These are phyloP conservation scores for Blastobotrys apis DNA, from an alignment of 1,139 yeast genomes.

Conservation along the genomic window DNA sequence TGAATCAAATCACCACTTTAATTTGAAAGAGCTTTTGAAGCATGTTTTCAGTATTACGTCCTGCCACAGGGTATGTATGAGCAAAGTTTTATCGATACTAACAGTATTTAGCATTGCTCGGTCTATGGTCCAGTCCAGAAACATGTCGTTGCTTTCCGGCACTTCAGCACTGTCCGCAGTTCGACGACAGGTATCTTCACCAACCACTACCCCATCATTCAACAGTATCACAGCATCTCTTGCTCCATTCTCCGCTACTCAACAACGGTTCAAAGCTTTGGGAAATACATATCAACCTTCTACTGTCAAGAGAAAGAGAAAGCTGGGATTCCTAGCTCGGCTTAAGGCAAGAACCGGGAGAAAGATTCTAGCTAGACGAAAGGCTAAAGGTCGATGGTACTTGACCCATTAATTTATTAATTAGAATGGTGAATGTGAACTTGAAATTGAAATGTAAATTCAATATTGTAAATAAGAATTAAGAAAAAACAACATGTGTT, in stretches of 20 bases:
- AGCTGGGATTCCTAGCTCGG: conserved; percentile 88
- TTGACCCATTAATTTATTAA: conserved; percentile 55
- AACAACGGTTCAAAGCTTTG: conserved; percentile 70
- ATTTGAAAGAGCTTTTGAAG: too few relatives aligned
- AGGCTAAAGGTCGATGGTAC: conserved; percentile 91
- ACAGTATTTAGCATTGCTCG: background rate
- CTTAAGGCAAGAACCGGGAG: conserved; percentile 74
- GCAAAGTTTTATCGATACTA: background rate
- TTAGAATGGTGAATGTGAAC: background rate
- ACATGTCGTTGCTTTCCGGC: background rate
- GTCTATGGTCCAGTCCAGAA: background rate
- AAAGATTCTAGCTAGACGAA: conserved; percentile 72
- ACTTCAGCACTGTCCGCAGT: conserved; percentile 5
- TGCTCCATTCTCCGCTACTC: conserved; percentile 17
- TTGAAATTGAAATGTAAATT: too few relatives aligned
- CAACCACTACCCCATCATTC: conserved; percentile 14
- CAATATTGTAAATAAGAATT: conserved; percentile 5
- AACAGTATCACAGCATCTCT: conserved; percentile 16
- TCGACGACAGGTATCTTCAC: conserved; percentile 4
- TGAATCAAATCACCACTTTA: too few relatives aligned
- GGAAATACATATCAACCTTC: conserved; percentile 96
- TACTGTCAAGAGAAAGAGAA: conserved; percentile 83
- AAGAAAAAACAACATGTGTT: too few relatives aligned
- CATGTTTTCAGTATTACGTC: background rate
- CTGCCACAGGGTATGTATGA: background rate